A percentile compares a stretch with the other conserved stretches of the same genome.
These are phyloP conservation scores for Chaetomium cochliodes DNA, from an alignment of 495 filamentous ascomycete species.

Conservation along the genomic window DNA sequence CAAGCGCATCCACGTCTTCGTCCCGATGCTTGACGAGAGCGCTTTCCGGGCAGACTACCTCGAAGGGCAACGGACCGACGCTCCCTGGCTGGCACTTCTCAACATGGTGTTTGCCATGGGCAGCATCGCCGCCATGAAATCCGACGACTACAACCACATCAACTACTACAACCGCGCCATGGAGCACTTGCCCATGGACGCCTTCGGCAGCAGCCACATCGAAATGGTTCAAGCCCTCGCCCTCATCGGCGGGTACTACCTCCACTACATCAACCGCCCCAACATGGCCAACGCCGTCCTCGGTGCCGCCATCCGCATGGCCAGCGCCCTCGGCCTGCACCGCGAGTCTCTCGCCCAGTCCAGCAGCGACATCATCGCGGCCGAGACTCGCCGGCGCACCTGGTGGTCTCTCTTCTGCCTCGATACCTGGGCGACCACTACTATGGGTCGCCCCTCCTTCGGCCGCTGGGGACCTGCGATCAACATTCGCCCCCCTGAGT, in stretches of 20 bases:
- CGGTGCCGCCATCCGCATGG: slow-evolving; percentile 69
- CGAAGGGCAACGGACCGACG: slow-evolving; percentile 63
- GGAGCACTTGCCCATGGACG: slow-evolving; percentile 64
- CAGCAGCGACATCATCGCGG: slow-evolving; percentile 53
- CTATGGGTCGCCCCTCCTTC: slow-evolving; percentile 73
- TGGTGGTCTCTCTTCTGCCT: slow-evolving; percentile 83
- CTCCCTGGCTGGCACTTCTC: slow-evolving; percentile 70
- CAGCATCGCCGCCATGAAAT: slow-evolving; percentile 66
- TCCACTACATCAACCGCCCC: slow-evolving; percentile 76
- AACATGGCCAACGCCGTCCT: slow-evolving; percentile 69
- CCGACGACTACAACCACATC: slow-evolving; percentile 68
- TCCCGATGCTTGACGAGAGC: slow-evolving; percentile 75
- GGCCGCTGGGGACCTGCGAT: slow-evolving; percentile 72
- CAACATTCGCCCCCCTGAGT: slow-evolving; percentile 67
- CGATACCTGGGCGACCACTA: slow-evolving; percentile 76
- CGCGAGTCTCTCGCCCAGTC: slow-evolving; percentile 61
- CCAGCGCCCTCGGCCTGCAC: slow-evolving; percentile 69
- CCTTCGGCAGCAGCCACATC: slow-evolving; percentile 66
- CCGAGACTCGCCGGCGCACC: slow-evolving; percentile 66
- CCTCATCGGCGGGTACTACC: slow-evolving; percentile 72
- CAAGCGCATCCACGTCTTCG: slow-evolving; percentile 68
- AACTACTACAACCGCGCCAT: slow-evolving; percentile 71
- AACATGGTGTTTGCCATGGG: slow-evolving; percentile 83
- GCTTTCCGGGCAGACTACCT: slow-evolving; percentile 71
- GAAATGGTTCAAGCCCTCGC: slow-evolving; percentile 70